A percentile compares a stretch with the other conserved stretches of the same genome.
Evolutionary conservation across 495 filamentous ascomycete genomes (phyloP).

Genomic region (Hyaloscypha variabilis): DNA sequence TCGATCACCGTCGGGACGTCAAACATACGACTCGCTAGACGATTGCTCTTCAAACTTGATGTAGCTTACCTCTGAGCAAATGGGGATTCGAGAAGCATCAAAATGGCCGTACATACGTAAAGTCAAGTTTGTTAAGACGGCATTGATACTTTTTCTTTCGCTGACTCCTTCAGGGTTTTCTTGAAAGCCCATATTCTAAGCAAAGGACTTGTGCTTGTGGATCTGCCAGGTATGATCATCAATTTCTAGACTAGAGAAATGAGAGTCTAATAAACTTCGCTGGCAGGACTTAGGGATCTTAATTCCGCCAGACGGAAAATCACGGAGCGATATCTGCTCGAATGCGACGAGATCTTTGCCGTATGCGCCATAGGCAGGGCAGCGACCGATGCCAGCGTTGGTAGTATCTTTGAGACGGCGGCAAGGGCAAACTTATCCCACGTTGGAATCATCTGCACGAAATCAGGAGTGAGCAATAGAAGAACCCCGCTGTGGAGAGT

Average conservation of each 20-base stretch:
- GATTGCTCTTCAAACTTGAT: slow-evolving; percentile 10
- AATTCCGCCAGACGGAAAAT: slow-evolving; percentile 10
- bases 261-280: neutral
- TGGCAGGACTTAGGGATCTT: slow-evolving; percentile 11
- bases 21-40: neutral
- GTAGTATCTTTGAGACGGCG: slow-evolving; percentile 13
- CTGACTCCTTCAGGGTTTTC: slow-evolving; percentile 15
- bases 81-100: neutral
- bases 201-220: slow-evolving; percentile 19
- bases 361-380: slow-evolving; percentile 16
- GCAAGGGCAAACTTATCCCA: slow-evolving; percentile 4
- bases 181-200: slow-evolving; percentile 18
- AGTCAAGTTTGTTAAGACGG: slow-evolving; percentile 12
- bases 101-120: slow-evolving; percentile 24
- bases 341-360: slow-evolving; percentile 17
- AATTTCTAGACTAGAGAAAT: neutral
- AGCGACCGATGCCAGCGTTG: slow-evolving; percentile 12
- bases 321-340: slow-evolving; percentile 15
- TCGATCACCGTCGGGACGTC: neutral
- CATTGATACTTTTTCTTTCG: neutral
- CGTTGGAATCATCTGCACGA: slow-evolving; percentile 21
- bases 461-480: slow-evolving; percentile 16
- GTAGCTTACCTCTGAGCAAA: slow-evolving; percentile 13
- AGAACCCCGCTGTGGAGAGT: neutral
- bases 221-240: slow-evolving; percentile 15